These are phyloP conservation scores for Apostasia ramifera DNA, from an alignment of 106 monocot genomes.

Conservation along the genomic window DNA sequence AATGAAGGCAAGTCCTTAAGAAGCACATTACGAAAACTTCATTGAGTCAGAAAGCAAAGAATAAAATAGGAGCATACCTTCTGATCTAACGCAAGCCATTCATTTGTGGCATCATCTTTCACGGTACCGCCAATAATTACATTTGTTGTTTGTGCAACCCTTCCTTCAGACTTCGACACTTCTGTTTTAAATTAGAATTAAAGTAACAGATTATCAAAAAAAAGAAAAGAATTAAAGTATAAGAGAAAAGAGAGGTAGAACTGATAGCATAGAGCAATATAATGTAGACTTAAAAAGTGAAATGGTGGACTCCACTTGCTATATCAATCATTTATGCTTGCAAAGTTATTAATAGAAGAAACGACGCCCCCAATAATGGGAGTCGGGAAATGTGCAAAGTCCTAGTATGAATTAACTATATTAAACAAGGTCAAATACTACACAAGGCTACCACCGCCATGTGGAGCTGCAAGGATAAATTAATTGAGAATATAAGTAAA, in stretches of 20 bases:
- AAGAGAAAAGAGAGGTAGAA: background rate
- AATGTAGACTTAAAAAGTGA: too few relatives aligned
- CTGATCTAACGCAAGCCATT: slow-evolving; percentile 94
- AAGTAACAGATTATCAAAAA: slow-evolving; percentile 6
- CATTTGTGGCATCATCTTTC: slow-evolving; percentile 80
- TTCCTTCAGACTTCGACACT: slow-evolving; percentile 86
- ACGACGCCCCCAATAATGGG: too few relatives aligned
- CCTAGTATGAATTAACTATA: too few relatives aligned
- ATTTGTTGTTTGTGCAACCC: slow-evolving; percentile 87
- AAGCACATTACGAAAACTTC: background rate
- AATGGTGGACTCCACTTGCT: too few relatives aligned
- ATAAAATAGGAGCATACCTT: slow-evolving; percentile 44
- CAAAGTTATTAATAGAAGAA: too few relatives aligned
- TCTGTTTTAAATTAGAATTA: slow-evolving; percentile 47
- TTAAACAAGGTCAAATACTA: too few relatives aligned
- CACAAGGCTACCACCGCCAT: too few relatives aligned
- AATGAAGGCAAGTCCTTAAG: background rate
- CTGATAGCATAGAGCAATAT: too few relatives aligned
- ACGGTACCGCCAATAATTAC: slow-evolving; percentile 94
- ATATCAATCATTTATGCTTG: too few relatives aligned
- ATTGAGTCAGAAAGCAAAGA: background rate
- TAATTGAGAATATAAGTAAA: too few relatives aligned
- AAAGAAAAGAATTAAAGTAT: background rate
- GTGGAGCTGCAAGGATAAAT: too few relatives aligned
- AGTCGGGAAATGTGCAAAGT: too few relatives aligned